Evolutionary conservation across 2,329 filamentous ascomycete genomes (phyloP).

Genomic region (Incumbomyces delicatus): DNA sequence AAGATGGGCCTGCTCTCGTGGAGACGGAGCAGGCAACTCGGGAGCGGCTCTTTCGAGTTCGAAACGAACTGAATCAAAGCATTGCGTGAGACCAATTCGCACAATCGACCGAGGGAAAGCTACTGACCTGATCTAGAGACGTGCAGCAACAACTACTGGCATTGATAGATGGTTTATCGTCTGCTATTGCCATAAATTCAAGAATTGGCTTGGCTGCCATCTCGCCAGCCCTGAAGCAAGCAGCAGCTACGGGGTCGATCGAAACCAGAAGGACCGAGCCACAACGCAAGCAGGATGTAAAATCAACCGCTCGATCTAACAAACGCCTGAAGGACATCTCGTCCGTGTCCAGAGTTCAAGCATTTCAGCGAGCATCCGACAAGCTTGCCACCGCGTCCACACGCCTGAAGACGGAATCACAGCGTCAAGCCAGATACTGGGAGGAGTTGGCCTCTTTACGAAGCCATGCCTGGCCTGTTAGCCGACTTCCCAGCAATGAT

Average conservation of each 20-base stretch:
- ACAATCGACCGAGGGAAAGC: background rate
- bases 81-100: constrained; percentile 27
- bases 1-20: constrained; percentile 7
- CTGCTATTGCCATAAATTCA: constrained; percentile 74
- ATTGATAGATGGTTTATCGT: constrained; percentile 71
- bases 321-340: constrained; percentile 43
- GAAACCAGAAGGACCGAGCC: constrained; percentile 56
- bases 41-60: constrained; percentile 34
- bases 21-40: constrained; percentile 31
- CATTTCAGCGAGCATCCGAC: constrained; percentile 64
- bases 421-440: constrained; percentile 80
- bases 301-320: constrained; percentile 23
- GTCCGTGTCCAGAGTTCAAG: constrained; percentile 67
- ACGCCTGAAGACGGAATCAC: constrained; percentile 66
- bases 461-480: constrained; percentile 77
- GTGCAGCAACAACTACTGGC: constrained; percentile 45
- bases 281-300: constrained; percentile 47
- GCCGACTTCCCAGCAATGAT: constrained; percentile 61
- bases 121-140: constrained; percentile 25
- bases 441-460: constrained; percentile 71
- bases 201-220: constrained; percentile 60
- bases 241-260: constrained; percentile 64
- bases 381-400: constrained; percentile 62
- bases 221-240: constrained; percentile 58
- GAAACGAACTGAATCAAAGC: constrained; percentile 36